phyloP scores from a whole-genome alignment of 306 rosid species.

The Gastrolobium bilobum region DNA sequence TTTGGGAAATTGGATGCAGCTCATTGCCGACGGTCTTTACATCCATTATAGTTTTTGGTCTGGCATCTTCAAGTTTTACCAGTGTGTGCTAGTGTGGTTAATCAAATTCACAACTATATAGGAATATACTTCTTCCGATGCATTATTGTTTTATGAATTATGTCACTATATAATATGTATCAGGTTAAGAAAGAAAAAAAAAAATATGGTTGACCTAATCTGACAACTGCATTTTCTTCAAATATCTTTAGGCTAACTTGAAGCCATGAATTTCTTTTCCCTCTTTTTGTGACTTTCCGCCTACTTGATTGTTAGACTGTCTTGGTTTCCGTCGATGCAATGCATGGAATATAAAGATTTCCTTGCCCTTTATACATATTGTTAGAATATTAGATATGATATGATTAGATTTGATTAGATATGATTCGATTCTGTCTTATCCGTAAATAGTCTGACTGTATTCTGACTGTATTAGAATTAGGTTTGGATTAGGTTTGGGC shows the following conservation, averaged over 20 bases:
- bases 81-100: conserved; percentile 1
- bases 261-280: neutral
- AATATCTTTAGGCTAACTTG: conserved; percentile 5
- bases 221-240: conserved; percentile 18
- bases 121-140: neutral
- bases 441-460: too few species aligned
- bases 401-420: too few species aligned
- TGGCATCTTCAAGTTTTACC: conserved; percentile 15
- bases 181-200: conserved; percentile 20
- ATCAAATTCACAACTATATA: neutral
- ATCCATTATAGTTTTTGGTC: neutral
- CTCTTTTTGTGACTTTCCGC: neutral
- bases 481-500: too few species aligned
- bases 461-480: too few species aligned
- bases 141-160: neutral
- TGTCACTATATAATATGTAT: neutral
- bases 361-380: neutral
- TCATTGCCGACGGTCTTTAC: neutral
- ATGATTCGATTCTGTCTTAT: too few species aligned
- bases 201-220: conserved; percentile 12
- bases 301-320: neutral
- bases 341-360: conserved; percentile 4
- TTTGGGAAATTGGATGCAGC: neutral
- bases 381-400: too few species aligned
- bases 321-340: conserved; percentile 15